A percentile compares a stretch with the other conserved stretches of the same genome.
These are phyloP conservation scores for Colletotrichum sublineola DNA, from an alignment of 2,329 filamentous ascomycete genomes.

Conservation along the genomic window DNA sequence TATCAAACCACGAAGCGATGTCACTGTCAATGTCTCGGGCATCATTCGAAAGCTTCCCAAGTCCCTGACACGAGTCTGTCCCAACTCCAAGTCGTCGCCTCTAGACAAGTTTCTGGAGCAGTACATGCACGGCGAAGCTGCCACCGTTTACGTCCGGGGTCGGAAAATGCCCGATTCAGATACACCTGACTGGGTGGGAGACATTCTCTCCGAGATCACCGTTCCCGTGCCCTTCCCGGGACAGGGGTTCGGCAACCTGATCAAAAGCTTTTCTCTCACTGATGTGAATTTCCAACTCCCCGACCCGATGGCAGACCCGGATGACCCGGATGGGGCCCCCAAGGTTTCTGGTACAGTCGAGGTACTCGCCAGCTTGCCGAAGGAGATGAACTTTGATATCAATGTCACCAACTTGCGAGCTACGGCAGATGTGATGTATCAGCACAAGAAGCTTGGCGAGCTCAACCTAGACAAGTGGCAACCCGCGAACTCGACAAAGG, in stretches of 20 bases:
- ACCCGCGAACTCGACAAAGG: slow-evolving; percentile 81
- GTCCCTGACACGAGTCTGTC: slow-evolving; percentile 79
- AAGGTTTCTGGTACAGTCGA: slow-evolving; percentile 86
- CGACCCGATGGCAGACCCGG: slow-evolving; percentile 81
- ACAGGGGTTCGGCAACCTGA: slow-evolving; percentile 82
- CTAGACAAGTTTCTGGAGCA: slow-evolving; percentile 84
- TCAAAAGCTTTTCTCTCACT: slow-evolving; percentile 88
- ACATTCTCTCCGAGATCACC: slow-evolving; percentile 84
- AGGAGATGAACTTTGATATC: slow-evolving; percentile 88
- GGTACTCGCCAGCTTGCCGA: slow-evolving; percentile 82
- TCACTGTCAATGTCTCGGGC: slow-evolving; percentile 78
- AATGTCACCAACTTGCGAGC: slow-evolving; percentile 83
- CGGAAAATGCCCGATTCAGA: slow-evolving; percentile 74
- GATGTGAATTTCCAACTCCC: slow-evolving; percentile 90
- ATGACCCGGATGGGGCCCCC: slow-evolving; percentile 77
- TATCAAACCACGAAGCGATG: slow-evolving; percentile 75
- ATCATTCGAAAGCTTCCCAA: slow-evolving; percentile 81
- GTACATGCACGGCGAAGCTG: slow-evolving; percentile 84
- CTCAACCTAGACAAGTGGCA: slow-evolving; percentile 88
- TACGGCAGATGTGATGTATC: slow-evolving; percentile 84
- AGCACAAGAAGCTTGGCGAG: slow-evolving; percentile 81
- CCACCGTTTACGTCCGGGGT: slow-evolving; percentile 86
- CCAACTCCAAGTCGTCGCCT: slow-evolving; percentile 82
- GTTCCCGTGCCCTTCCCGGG: slow-evolving; percentile 89
- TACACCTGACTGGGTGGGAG: slow-evolving; percentile 85